Evolutionary conservation across 768 basidiomycete genomes (phyloP), one percentile per base, ranked within the genome.

Genomic region (Termitomyces heimii): DNA sequence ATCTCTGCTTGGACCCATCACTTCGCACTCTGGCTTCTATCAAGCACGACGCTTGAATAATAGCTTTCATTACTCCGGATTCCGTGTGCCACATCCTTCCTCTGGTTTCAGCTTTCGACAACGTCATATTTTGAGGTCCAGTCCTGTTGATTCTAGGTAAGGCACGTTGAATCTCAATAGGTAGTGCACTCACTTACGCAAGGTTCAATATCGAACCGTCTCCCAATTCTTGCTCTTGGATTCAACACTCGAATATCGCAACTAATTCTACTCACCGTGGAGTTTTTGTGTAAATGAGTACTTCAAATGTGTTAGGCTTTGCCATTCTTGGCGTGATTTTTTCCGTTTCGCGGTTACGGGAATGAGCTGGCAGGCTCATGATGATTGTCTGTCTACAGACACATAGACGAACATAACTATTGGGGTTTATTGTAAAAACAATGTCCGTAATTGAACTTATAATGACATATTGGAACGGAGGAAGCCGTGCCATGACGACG

Each of bases 61-160:
- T 31, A 57, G 35, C 24, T 24, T 51, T 32, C 59, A 60, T 32
- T 35, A 58, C 24, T 54, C 44, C 5, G 56, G 46, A 57, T 49
- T 60, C 35, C 57, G 54, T 35, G 64, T 62, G 64, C 45, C 54
- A 58, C 64, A 59, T 37, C 59, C 57, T 50, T 29, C 53, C 22
- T 50, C 50, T 49, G 55, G 55, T 18, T 55, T 60, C 37, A 44
- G 59, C n/a, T 50, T 56, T 53, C 55, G 47, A 16, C 57, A 45
- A 46, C 58, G 58, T 13, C 44, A 57, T 42, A 24, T 46, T 49
- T 40, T 59, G n/a, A 40, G 56, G 32, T 40, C 56, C 28, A 60
- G 54, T 49, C 49, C 51, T 26, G 54, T 55, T 44, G 49, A 26
- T 16, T 60, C 60, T 54, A 55, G 62, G 62, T 65, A 43, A 54